Evolutionary conservation across 2,329 filamentous ascomycete genomes (phyloP).

Genomic region (Fusarium buxicola): DNA sequence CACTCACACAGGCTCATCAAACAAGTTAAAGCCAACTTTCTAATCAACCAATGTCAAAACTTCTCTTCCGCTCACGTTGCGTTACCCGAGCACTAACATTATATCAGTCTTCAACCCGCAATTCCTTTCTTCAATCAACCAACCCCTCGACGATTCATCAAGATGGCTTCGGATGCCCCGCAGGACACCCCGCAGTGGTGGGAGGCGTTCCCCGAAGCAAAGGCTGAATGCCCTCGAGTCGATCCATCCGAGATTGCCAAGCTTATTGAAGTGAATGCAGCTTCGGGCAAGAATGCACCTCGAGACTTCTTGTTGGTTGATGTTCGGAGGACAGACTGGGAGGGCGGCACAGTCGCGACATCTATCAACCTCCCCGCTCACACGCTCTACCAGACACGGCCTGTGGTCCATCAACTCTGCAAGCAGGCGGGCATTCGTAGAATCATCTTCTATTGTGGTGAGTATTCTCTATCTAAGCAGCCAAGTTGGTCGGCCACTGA

Average conservation of each 20-base stretch:
- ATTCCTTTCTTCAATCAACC: background rate
- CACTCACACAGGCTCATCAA: slow-evolving; percentile 2
- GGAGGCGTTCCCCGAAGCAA: slow-evolving; percentile 57
- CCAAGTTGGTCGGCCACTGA: background rate
- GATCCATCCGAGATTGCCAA: slow-evolving; percentile 55
- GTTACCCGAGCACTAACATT: background rate
- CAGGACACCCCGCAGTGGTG: slow-evolving; percentile 52
- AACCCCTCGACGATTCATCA: background rate
- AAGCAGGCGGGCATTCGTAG: slow-evolving; percentile 60
- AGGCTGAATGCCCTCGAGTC: slow-evolving; percentile 52
- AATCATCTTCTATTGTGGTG: slow-evolving; percentile 69
- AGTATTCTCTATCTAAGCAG: slow-evolving; percentile 7
- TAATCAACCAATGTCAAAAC: background rate
- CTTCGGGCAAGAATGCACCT: slow-evolving; percentile 42
- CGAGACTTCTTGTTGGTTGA: slow-evolving; percentile 62
- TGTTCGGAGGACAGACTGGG: slow-evolving; percentile 64
- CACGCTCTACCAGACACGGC: slow-evolving; percentile 63
- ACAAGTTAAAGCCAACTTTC: background rate
- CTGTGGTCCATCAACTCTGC: slow-evolving; percentile 61
- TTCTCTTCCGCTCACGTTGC: rapidly evolving
- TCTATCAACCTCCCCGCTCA: slow-evolving; percentile 70
- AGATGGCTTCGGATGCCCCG: slow-evolving; percentile 43
- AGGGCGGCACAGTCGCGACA: slow-evolving; percentile 69
- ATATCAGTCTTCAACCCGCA: background rate
- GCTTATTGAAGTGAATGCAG: slow-evolving; percentile 54